These are phyloP conservation scores for Tolypocladium ovalisporum DNA, from an alignment of 2,329 filamentous ascomycete genomes.

Conservation along the genomic window DNA sequence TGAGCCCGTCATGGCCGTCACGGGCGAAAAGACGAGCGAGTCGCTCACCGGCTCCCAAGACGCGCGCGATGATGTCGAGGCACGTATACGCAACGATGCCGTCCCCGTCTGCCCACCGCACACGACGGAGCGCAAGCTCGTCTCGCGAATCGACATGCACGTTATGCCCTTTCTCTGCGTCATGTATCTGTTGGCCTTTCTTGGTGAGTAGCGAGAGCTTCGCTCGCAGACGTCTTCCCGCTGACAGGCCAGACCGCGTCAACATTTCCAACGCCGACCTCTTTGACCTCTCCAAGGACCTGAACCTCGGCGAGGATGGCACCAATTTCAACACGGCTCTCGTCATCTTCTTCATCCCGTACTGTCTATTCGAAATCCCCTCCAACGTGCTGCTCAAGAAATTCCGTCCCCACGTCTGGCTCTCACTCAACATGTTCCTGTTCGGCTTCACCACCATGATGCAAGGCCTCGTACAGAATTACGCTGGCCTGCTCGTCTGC, in stretches of 20 bases:
- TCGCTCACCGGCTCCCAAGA: conserved; percentile 1
- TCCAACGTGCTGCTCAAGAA: conserved; percentile 57
- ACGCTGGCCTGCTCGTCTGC: conserved; percentile 63
- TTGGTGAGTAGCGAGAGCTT: conserved; percentile 28
- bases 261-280: conserved; percentile 71
- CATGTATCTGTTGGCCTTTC: conserved; percentile 59
- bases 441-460: conserved; percentile 68
- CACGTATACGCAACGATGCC: background rate
- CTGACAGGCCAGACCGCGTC: conserved; percentile 41
- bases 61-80: background rate
- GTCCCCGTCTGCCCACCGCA: conserved; percentile 32
- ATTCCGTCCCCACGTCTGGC: conserved; percentile 53
- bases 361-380: conserved; percentile 61
- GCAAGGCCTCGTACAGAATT: conserved; percentile 71
- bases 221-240: background rate
- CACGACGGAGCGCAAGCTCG: conserved; percentile 53
- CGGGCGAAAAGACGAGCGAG: background rate
- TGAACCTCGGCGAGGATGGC: conserved; percentile 38
- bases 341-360: conserved; percentile 75
- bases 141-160: conserved; percentile 59
- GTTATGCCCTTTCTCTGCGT: conserved; percentile 64
- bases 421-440: conserved; percentile 72
- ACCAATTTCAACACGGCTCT: conserved; percentile 63
- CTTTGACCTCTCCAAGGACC: conserved; percentile 52
- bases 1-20: background rate